Base-by-base conservation (phyloP, 208 protist species). In the Tritrichomonas musculus region DNA sequence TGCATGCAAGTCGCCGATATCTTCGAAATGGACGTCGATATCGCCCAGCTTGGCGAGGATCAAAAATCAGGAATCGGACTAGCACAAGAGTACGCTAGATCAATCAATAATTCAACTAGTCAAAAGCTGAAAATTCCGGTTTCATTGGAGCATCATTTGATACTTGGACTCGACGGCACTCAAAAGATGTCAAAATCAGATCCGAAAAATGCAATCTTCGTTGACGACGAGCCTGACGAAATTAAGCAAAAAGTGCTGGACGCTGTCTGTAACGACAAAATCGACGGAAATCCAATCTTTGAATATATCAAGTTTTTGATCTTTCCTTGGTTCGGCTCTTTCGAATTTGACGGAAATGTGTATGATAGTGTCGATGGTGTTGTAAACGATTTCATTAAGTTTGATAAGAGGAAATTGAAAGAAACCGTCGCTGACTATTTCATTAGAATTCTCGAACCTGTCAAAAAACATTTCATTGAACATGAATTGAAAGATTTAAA, bases 31-130 rank as follows among this genome's bases (percentile, higher is more conserved):
- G 98, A 97, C 92, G 97, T 98, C 4, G 98, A 99, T 96, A 98
- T 99, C 93, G 99, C 98, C 95, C 98, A 99, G 96, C 96, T 99
- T 0, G 99, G 99, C 25, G 94, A 99, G n/a, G 99, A 99, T 94
- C 98, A 99, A 96, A 96, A 98, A 93, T 99, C 99, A 95, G 99
- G 99, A 39, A 99, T 99, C 96, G 99, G 99, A 98, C 96, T 99
- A 20, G 99, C 99, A 3, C 96, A 98, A 65, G 98, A 99, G 94
- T 99, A 99, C 96, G 98, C 97, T 95, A 97, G n/a, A n/a, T n/a
- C n/a, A n/a, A n/a, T n/a, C n/a, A n/a, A n/a, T n/a, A n/a, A n/a
- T n/a, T n/a, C n/a, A n/a, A n/a, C n/a, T n/a, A 80, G 33, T 20
- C 13, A 47, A 0, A 93, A 93, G 72, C 30, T 22, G 66, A 17